A percentile compares a stretch with the other conserved stretches of the same genome.
These are phyloP conservation scores for Podospora pseudopauciseta DNA, from an alignment of 495 filamentous ascomycete genomes.

Conservation along the genomic window DNA sequence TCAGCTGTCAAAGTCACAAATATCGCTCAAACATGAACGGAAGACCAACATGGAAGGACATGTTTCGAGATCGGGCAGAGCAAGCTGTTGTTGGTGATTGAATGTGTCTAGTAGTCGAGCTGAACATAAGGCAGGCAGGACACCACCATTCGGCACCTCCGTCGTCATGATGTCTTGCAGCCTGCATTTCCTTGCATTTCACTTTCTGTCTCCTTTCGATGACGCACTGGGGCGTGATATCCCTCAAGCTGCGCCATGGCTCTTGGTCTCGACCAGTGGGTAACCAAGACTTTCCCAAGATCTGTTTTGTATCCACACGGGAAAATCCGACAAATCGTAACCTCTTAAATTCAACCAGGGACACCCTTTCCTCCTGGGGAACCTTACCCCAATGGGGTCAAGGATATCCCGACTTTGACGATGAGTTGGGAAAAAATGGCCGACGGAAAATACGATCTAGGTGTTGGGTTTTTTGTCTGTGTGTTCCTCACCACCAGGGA, in stretches of 20 bases:
- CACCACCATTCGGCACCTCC: background rate
- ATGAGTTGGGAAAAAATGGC: background rate
- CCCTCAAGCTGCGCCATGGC: background rate
- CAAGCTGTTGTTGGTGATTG: no score
- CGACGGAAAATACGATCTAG: background rate
- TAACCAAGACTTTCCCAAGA: background rate
- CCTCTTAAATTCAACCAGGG: background rate
- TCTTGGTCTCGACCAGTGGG: background rate
- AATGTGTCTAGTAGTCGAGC: background rate
- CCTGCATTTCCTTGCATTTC: background rate
- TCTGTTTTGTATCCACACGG: background rate
- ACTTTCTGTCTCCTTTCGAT: background rate
- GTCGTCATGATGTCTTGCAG: background rate
- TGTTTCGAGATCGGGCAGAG: background rate
- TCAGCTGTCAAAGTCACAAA: background rate
- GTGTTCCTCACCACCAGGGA: background rate
- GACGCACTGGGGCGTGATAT: background rate
- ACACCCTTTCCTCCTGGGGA: background rate
- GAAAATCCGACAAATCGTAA: background rate
- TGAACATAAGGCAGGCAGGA: background rate
- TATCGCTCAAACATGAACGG: slow-evolving; percentile 3
- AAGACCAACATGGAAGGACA: background rate
- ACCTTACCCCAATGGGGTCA: background rate
- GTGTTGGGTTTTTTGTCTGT: no score
- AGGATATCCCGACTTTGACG: background rate